Evolutionary conservation across 2,329 filamentous ascomycete genomes (phyloP).

Genomic region (Alternaria sp.): DNA sequence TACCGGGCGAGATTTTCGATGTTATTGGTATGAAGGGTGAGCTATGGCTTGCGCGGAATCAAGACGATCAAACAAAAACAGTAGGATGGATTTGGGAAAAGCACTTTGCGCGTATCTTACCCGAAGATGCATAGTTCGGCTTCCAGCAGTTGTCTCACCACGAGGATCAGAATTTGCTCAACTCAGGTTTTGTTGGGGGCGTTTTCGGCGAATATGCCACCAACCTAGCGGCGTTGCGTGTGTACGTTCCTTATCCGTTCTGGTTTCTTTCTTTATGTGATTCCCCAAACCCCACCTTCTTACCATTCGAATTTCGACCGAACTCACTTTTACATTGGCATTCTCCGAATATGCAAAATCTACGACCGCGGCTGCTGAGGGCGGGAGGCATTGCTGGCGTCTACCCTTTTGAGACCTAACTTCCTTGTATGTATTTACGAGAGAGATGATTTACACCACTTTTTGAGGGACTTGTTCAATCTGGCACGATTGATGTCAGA

Average conservation of each 20-base stretch:
- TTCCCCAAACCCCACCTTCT: conserved; percentile 22
- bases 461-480: conserved; percentile 1
- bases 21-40: conserved; percentile 96
- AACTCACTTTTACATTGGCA: conserved; percentile 2
- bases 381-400: conserved; percentile 3
- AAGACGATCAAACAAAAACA: conserved; percentile 81
- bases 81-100: conserved; percentile 99
- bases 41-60: conserved; percentile 96
- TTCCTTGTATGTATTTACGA: conserved; percentile 18
- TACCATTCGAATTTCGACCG: background rate
- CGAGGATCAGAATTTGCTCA: conserved; percentile 1
- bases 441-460: conserved; percentile 11
- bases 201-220: conserved; percentile 4
- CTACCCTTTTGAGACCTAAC: conserved; percentile 7
- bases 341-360: background rate
- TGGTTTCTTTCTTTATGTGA: conserved; percentile 21
- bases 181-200: conserved; percentile 2
- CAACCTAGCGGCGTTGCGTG: conserved; percentile 5
- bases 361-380: background rate
- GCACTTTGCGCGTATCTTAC: conserved; percentile 72
- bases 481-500: conserved; percentile 4
- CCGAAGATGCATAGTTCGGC: conserved; percentile 42
- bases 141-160: background rate
- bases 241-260: background rate
- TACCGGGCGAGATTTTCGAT: conserved; percentile 78